Base-by-base conservation (phyloP, 257 asterid species). In the Rehmannia glutinosa region DNA sequence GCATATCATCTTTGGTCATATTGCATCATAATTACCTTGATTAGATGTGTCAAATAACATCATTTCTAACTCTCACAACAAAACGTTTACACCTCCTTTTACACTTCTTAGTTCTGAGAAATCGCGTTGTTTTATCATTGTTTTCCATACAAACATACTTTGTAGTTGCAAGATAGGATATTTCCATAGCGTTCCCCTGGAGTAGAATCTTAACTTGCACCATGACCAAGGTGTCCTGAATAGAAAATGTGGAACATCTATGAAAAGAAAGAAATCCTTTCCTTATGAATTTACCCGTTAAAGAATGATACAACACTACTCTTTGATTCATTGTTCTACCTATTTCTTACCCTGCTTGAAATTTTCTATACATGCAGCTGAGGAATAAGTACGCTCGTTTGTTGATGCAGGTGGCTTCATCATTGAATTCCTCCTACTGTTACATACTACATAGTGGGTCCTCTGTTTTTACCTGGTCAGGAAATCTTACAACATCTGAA, bases 361-460 rank as follows among this genome's bases (percentile, higher is more conserved):
- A 15, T 35, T 35, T 52, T 58, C 39, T n/a, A 23, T 46, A 13
- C 36, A 10, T 77, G 38, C 61, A 66, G 58, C 56, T 25, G 30
- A 46, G 43, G 64, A 63, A 49, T 65, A 54, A 60, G 49, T 33
- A 64, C 36, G 62, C 59, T 56, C 23, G 65, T 73, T 63, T 30
- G 71, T 53, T 74, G 66, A 68, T 72, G 78, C 90, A 95, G 99
- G 93, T 83, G 80, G 99, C 97, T 0, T 83, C 95, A 7, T 91
- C 98, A 30, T 77, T 91, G 77, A 95, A 89, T 81, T 91, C 98
- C 39, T 83, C 96, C 72, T 91, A 95, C 80, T 86, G 94, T 74
- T 95, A 89, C 87, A 86, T 95, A 82, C 79, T 95, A 58, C 98
- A 89, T 53, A 84, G 83, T 79, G 97, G 95, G 38, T 75, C 96